Conservation (phyloP, 1,284 basidiomycete genomes). For the Anthracocystis setariae region DNA sequence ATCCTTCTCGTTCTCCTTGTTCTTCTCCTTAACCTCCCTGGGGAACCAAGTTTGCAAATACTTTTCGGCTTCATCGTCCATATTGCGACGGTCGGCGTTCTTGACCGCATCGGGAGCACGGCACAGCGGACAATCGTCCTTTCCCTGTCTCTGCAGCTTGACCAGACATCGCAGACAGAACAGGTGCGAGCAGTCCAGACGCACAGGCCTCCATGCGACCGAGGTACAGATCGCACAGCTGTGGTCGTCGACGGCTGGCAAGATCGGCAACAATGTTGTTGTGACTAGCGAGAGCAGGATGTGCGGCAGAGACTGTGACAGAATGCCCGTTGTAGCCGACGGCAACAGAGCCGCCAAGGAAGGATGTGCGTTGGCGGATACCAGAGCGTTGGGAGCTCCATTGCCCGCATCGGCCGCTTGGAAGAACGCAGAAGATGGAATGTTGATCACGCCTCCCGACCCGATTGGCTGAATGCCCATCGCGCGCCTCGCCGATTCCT, state of each 20-base stretch:
- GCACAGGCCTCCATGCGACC: slow-evolving; percentile 72
- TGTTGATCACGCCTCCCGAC: slow-evolving; percentile 30
- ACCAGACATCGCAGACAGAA: slow-evolving; percentile 91
- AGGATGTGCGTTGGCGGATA: slow-evolving; percentile 51
- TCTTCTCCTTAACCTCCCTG: slow-evolving; percentile 80
- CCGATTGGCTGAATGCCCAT: slow-evolving; percentile 41
- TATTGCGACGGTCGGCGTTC: slow-evolving; percentile 69
- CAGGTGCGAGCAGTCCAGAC: slow-evolving; percentile 84
- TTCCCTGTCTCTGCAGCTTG: slow-evolving; percentile 88
- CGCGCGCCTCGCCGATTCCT: slow-evolving; percentile 46
- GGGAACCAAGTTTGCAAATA: slow-evolving; percentile 96
- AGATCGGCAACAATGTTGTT: slow-evolving; percentile 82
- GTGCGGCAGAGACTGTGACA: slow-evolving; percentile 73
- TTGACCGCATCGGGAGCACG: slow-evolving; percentile 54
- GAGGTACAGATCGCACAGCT: slow-evolving; percentile 70
- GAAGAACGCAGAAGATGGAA: slow-evolving; percentile 32
- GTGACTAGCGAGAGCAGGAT: slow-evolving; percentile 86
- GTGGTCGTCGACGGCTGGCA: slow-evolving; percentile 81
- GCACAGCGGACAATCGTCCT: slow-evolving; percentile 86
- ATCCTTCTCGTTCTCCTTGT: slow-evolving; percentile 81
- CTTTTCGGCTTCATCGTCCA: slow-evolving; percentile 81
- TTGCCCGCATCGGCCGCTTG: slow-evolving; percentile 11
- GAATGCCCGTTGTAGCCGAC: slow-evolving; percentile 53
- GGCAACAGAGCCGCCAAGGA: slow-evolving; percentile 60
- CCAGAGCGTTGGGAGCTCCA: slow-evolving; percentile 29